A percentile compares a stretch with the other conserved stretches of the same genome.
phyloP scores from a whole-genome alignment of 2,329 filamentous ascomycete genomes.

The Chrysosporium queenslandicum region DNA sequence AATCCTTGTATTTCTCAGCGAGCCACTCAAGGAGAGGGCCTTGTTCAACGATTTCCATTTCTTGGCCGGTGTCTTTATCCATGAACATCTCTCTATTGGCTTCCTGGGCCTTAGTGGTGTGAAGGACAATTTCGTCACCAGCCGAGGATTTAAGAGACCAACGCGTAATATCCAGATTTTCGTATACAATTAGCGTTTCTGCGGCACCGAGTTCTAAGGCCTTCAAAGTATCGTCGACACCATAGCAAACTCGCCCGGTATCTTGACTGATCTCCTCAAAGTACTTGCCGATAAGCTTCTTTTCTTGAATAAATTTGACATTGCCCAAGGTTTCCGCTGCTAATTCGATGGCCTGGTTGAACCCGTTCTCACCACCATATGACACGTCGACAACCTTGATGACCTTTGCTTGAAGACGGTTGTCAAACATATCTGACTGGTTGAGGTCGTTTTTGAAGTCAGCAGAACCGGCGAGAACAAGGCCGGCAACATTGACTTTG shows the following conservation, averaged over 20 bases:
- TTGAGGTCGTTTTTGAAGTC: slow-evolving; percentile 99
- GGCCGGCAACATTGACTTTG: slow-evolving; percentile 93
- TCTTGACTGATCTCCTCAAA: slow-evolving; percentile 99
- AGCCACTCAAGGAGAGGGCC: slow-evolving; percentile 98
- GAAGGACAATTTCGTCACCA: slow-evolving; percentile 62
- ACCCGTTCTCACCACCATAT: slow-evolving; percentile 97
- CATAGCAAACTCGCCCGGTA: slow-evolving; percentile 92
- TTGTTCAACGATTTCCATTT: slow-evolving; percentile 88
- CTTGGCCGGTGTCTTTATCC: slow-evolving; percentile 89
- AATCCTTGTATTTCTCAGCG: slow-evolving; percentile 96
- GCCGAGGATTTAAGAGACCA: slow-evolving; percentile 76
- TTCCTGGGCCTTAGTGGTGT: slow-evolving; percentile 83
- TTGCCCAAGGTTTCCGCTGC: slow-evolving; percentile 92
- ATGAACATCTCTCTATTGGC: slow-evolving; percentile 72
- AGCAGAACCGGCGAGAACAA: slow-evolving; percentile 91
- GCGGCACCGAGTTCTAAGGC: slow-evolving; percentile 90
- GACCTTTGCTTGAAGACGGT: slow-evolving; percentile 82
- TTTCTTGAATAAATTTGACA: slow-evolving; percentile 99
- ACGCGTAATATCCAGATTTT: slow-evolving; percentile 90
- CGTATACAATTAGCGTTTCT: slow-evolving; percentile 90
- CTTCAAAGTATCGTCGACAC: slow-evolving; percentile 95
- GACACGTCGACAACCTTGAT: slow-evolving; percentile 99
- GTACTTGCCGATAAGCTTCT: slow-evolving; percentile 98
- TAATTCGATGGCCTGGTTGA: slow-evolving; percentile 98
- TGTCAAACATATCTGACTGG: slow-evolving; percentile 93